Evolutionary conservation across 2,329 filamentous ascomycete genomes (phyloP).

Genomic region (Davidsoniella eucalypti): DNA sequence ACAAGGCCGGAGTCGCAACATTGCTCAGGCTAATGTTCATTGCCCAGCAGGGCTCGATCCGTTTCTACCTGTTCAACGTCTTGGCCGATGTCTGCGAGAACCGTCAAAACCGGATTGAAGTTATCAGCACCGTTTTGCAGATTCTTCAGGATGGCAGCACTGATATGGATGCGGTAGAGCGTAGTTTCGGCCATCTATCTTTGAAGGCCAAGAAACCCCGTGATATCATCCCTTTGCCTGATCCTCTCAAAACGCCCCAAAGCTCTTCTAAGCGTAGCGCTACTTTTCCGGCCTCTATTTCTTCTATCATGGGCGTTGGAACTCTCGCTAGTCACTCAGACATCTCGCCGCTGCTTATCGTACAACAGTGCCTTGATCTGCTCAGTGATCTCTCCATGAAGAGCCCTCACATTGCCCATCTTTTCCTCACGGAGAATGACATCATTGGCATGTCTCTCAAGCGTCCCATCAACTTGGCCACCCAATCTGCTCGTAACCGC

Average conservation of each 20-base stretch:
- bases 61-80: conserved; percentile 69
- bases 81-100: conserved; percentile 90
- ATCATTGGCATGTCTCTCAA: conserved; percentile 57
- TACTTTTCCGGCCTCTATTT: conserved; percentile 29
- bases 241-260: conserved; percentile 59
- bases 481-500: conserved; percentile 19
- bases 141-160: conserved; percentile 91
- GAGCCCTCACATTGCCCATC: conserved; percentile 72
- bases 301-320: conserved; percentile 15
- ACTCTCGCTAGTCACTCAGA: conserved; percentile 52
- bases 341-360: conserved; percentile 83
- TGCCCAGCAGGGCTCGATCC: conserved; percentile 73
- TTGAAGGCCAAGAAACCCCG: conserved; percentile 71
- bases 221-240: conserved; percentile 36
- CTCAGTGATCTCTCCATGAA: conserved; percentile 70
- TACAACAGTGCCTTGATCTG: conserved; percentile 83
- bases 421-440: conserved; percentile 93
- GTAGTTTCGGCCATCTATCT: conserved; percentile 86
- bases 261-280: conserved; percentile 56
- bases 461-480: conserved; percentile 52
- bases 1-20: conserved; percentile 92
- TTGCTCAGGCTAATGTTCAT: conserved; percentile 97
- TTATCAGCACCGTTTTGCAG: conserved; percentile 79
- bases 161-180: conserved; percentile 83
- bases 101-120: conserved; percentile 84